These are phyloP conservation scores for Dictyostelium citrinum DNA, from an alignment of 78 protist species.

Conservation along the genomic window DNA sequence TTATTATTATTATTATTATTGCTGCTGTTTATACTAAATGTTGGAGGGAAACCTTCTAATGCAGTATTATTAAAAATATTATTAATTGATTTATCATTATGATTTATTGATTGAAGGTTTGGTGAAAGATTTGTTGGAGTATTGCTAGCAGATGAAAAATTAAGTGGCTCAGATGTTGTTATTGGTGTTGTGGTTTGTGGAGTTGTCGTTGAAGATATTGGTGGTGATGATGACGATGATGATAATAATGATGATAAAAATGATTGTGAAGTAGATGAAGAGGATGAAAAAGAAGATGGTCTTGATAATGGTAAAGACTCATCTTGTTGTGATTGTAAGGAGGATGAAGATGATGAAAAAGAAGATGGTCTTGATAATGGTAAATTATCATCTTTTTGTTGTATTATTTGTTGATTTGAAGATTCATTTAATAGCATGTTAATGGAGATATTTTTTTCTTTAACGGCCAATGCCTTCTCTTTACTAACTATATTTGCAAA, in stretches of 20 bases:
- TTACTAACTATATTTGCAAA: slow-evolving; percentile 75
- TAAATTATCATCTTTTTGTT: too few relatives aligned
- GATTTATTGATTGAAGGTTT: background rate
- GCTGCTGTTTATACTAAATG: background rate
- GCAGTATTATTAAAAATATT: background rate
- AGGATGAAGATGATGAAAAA: too few relatives aligned
- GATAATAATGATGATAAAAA: background rate
- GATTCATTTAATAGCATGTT: background rate
- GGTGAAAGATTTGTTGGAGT: background rate
- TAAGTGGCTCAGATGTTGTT: background rate
- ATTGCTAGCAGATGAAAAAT: background rate
- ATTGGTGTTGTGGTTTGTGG: background rate
- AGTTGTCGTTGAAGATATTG: background rate
- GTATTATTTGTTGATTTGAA: background rate
- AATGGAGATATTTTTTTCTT: slow-evolving; percentile 19
- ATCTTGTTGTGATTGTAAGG: too few relatives aligned
- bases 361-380: too few relatives aligned
- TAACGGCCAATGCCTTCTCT: slow-evolving; percentile 19
- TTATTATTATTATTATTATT: background rate
- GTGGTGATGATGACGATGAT: background rate
- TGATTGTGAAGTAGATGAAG: too few relatives aligned
- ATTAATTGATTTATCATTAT: background rate
- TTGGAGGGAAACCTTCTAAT: background rate
- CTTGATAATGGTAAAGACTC: too few relatives aligned
- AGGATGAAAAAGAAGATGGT: too few relatives aligned